Evolutionary conservation across 2,329 filamentous ascomycete species (phyloP), one percentile per base, ranked within the genome.

Genomic region (Curvularia sp.): DNA sequence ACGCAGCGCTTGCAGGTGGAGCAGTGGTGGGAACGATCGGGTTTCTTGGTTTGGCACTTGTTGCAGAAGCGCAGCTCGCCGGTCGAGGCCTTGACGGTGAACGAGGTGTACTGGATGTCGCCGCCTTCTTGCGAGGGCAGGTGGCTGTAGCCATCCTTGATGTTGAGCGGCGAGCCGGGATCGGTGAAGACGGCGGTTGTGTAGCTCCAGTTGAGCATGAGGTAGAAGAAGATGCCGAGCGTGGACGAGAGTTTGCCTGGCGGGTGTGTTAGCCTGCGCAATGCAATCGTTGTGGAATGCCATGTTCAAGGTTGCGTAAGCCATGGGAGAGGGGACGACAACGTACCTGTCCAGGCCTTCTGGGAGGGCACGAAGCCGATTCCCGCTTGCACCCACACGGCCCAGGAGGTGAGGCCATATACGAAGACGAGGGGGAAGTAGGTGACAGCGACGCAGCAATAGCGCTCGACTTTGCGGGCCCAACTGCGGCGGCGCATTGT

Each of bases 1-100:
- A 99, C 93, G 77, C 95, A 99, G 72, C 90, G 89, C 67, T 89
- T 88, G 80, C 95, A 99, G 4, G 93, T 96, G 10, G 92, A 96
- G 84, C 95, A 99, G 81, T 99, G 95, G 78, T 99, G 95, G 31
- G 94, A 88, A 61, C 95, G 91, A 79, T 99, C 95, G 42, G 95
- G 95, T 81, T 99, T 99, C 63, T 91, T 87, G 52, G 89, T 89
- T 80, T 96, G 91, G 78, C 95, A 99, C 80, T 99, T 99, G 81
- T 98, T 98, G 84, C 95, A 99, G 81, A 90, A 98, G 55, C 95
- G 87, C 52, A 90, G 80, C 70, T 91, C 90, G 69, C 95, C 95
- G 42, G 91, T 93, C 8, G 75, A 76, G 57, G 92, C 89, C 79
- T 95, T 99, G 73, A 97, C 95, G 1, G 94, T 98, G 72, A 97